Evolutionary conservation across 345 rosid genomes (phyloP).

Genomic region (Cardamine occulta): DNA sequence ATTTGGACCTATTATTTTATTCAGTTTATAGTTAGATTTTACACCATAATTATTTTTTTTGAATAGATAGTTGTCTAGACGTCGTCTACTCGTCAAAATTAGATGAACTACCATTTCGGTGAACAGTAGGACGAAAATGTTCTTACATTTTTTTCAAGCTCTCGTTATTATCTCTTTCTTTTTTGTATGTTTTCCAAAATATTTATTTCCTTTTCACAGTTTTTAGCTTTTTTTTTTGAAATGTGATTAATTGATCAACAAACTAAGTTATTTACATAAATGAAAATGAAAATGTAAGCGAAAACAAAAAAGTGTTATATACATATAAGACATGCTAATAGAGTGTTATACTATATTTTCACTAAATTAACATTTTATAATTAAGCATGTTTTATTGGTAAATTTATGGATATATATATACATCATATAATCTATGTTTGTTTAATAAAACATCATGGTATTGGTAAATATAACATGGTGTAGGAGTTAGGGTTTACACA

Average conservation of each 20-base stretch:
- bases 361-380: background rate
- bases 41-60: background rate
- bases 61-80: no score
- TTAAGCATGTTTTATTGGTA: background rate
- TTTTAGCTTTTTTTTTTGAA: no score
- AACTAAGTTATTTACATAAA: no score
- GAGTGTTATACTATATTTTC: background rate
- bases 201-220: background rate
- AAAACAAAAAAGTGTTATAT: no score
- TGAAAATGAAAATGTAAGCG: no score
- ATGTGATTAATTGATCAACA: no score
- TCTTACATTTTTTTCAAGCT: background rate
- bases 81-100: no score
- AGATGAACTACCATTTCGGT: background rate
- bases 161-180: background rate
- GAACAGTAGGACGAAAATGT: background rate
- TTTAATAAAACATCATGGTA: background rate
- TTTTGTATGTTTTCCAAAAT: background rate
- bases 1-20: background rate
- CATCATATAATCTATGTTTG: no score
- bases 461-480: background rate
- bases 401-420: no score
- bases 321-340: background rate
- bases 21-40: background rate
- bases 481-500: background rate